phyloP scores from a whole-genome alignment of 331 rosid genomes.

The Spiraea crenata region DNA sequence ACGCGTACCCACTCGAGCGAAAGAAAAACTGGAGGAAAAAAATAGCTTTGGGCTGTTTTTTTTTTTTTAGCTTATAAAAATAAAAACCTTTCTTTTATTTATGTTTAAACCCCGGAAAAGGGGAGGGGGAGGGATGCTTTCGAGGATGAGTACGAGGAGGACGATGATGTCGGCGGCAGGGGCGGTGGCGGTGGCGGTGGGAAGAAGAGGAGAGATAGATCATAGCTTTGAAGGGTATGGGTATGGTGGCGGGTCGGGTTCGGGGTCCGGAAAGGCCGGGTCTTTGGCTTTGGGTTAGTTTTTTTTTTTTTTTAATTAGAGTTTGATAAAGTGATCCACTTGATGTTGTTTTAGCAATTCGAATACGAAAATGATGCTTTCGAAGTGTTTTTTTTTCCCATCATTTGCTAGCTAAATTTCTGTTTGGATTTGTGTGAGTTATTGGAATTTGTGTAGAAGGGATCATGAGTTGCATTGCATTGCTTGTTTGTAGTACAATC shows the following conservation, averaged over 20 bases:
- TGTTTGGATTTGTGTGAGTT: background rate
- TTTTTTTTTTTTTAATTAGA: background rate
- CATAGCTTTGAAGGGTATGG: slow-evolving; percentile 61
- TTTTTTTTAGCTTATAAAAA: no score
- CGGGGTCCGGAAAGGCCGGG: slow-evolving; percentile 58
- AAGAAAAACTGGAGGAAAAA: no score
- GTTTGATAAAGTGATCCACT: background rate
- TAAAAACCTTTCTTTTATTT: background rate
- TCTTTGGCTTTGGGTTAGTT: slow-evolving; percentile 63
- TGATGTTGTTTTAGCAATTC: slow-evolving; percentile 3
- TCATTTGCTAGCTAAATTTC: background rate
- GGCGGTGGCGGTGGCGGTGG: slow-evolving; percentile 59
- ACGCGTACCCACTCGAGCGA: no score
- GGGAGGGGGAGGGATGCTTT: slow-evolving; percentile 67
- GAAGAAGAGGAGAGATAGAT: slow-evolving; percentile 85
- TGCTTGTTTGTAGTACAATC: background rate
- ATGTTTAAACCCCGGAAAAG: slow-evolving; percentile 27
- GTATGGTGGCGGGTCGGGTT: slow-evolving; percentile 47
- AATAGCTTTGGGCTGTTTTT: no score
- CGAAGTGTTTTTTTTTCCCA: no score
- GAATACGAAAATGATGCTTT: background rate
- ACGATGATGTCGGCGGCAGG: slow-evolving; percentile 54
- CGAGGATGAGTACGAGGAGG: slow-evolving; percentile 81
- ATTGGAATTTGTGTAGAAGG: background rate
- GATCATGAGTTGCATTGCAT: background rate